phyloP scores from a whole-genome alignment of 192 early-diverging fungal genomes.

The Umbelopsis isabellina region DNA sequence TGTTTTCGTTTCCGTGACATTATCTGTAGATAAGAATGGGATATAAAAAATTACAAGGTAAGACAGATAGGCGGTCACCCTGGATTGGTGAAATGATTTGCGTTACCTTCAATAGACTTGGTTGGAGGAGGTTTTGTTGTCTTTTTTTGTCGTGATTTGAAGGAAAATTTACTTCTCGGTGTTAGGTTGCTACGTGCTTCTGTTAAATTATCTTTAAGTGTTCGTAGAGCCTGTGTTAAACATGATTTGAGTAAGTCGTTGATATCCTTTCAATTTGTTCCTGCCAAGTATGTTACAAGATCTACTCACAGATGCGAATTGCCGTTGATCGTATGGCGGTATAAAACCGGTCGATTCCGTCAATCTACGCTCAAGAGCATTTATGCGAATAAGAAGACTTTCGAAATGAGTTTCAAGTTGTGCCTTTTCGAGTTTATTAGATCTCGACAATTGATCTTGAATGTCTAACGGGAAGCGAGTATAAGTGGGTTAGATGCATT shows the following conservation, averaged over 20 bases:
- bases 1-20: not conserved
- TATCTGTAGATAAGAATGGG: not conserved
- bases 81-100: not conserved
- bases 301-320: conserved; percentile 54
- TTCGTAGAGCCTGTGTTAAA: conserved; percentile 49
- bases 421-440: conserved; percentile 25
- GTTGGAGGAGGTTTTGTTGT: not conserved
- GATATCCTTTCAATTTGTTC: not conserved
- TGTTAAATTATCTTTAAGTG: conserved; percentile 44
- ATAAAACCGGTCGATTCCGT: conserved; percentile 67
- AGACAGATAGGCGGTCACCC: not conserved
- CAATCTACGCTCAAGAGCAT: conserved; percentile 57
- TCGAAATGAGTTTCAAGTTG: conserved; percentile 43
- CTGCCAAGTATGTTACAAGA: not conserved
- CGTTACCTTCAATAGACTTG: not conserved
- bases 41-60: no score
- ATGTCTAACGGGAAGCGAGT: conserved; percentile 11
- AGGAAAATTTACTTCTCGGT: conserved; percentile 70
- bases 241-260: not conserved
- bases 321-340: conserved; percentile 70
- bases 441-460: conserved; percentile 12
- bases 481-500: no score
- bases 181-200: conserved; percentile 42
- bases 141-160: conserved; percentile 55
- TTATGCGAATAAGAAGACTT: conserved; percentile 49